A percentile compares a stretch with the other conserved stretches of the same genome.
Conservation (phyloP, 2,329 filamentous ascomycete genomes). For the Monosporascus sp. region DNA sequence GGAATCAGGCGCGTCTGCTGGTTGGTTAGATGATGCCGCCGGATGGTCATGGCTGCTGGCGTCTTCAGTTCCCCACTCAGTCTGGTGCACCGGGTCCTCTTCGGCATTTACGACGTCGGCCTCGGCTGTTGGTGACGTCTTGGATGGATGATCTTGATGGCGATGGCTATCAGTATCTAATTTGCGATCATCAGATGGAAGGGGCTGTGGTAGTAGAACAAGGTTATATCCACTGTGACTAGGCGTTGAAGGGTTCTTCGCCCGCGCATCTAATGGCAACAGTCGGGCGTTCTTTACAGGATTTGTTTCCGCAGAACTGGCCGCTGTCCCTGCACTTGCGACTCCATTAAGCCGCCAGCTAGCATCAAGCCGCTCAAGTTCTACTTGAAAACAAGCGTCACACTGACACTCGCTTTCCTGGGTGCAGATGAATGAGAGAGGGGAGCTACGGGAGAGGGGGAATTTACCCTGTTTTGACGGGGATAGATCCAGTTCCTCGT, state of each 20-base stretch:
- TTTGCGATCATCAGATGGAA: constrained; percentile 1
- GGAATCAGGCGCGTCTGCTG: constrained; percentile 27
- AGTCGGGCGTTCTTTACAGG: too few species aligned
- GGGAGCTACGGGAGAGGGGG: constrained; percentile 5
- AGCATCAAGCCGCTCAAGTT: constrained; percentile 8
- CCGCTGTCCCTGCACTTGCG: not conserved
- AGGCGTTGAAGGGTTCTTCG: not conserved
- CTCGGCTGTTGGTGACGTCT: constrained; percentile 5
- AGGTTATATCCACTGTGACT: not conserved
- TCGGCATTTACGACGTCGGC: constrained; percentile 2
- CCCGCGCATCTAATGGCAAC: not conserved
- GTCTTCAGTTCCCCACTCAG: constrained; percentile 4
- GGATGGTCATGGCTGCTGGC: constrained; percentile 9
- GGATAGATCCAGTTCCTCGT: constrained; percentile 20
- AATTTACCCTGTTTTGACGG: constrained; percentile 23
- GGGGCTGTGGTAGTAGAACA: not conserved
- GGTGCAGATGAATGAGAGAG: constrained; percentile 2
- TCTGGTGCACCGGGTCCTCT: constrained; percentile 1
- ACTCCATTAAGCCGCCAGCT: constrained; percentile 3
- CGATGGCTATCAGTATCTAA: constrained; percentile 13
- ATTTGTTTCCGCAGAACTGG: not conserved
- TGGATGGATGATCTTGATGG: constrained; percentile 16
- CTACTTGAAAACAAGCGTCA: constrained; percentile 12
- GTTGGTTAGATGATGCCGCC: constrained; percentile 8
- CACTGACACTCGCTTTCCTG: constrained; percentile 9